Conservation (phyloP, 768 basidiomycete species). For the Boletus fagicola region DNA sequence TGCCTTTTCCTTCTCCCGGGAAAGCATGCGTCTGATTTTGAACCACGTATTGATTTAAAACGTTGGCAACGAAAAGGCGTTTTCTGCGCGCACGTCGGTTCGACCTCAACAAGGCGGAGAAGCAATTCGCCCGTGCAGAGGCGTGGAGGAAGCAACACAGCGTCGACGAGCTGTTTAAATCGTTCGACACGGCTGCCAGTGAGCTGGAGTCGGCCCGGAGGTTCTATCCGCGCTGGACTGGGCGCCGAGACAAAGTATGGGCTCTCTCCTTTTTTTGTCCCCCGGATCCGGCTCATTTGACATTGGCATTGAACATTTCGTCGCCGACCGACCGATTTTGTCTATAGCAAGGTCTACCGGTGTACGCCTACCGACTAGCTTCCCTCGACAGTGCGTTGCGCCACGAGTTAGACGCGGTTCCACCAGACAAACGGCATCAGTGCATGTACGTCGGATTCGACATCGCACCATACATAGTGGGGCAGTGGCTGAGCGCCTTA, state of each 20-base stretch:
- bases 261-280: not conserved
- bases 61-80: conserved; percentile 47
- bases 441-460: conserved; percentile 55
- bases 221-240: conserved; percentile 83
- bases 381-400: conserved; percentile 51
- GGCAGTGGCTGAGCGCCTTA: not conserved
- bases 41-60: not conserved
- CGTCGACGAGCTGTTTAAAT: conserved; percentile 61
- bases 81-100: conserved; percentile 81
- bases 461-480: too few relatives aligned
- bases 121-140: conserved; percentile 67
- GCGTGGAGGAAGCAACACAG: conserved; percentile 64
- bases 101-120: conserved; percentile 57
- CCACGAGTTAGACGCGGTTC: conserved; percentile 57
- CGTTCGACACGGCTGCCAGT: conserved; percentile 50
- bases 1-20: not conserved
- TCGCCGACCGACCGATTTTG: not conserved
- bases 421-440: conserved; percentile 56
- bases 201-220: conserved; percentile 60
- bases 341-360: conserved; percentile 58
- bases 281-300: not conserved
- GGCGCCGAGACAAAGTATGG: conserved; percentile 68
- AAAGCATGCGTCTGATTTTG: not conserved
- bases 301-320: not conserved
- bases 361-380: conserved; percentile 77